Conservation (phyloP, 306 rosid species). For the Astragalus glycyphyllos region DNA sequence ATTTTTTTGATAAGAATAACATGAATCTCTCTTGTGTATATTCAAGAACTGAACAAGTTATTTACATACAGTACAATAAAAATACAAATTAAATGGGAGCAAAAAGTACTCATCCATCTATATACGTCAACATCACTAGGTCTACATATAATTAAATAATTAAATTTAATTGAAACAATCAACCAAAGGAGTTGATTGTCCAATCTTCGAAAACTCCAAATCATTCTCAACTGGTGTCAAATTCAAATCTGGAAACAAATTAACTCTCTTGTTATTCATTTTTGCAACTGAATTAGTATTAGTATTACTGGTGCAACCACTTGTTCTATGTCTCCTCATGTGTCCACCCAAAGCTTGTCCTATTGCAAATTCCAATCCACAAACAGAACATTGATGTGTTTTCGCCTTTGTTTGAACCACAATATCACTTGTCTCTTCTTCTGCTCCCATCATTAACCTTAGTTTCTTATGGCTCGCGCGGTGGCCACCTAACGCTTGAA, state of each 20-base stretch:
- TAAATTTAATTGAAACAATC: constrained; percentile 54
- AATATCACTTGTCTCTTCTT: background rate
- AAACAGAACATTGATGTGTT: constrained; percentile 86
- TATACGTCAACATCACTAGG: background rate
- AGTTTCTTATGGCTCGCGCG: constrained; percentile 97
- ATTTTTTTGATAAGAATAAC: background rate
- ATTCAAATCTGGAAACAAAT: constrained; percentile 75
- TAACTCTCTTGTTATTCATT: constrained; percentile 43
- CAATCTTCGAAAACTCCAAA: constrained; percentile 63
- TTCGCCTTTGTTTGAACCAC: constrained; percentile 58
- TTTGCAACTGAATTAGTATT: constrained; percentile 32
- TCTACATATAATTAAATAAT: no score
- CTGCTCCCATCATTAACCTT: constrained; percentile 44
- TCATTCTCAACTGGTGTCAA: constrained; percentile 87
- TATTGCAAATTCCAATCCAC: constrained; percentile 85
- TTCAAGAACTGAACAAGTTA: constrained; percentile 35
- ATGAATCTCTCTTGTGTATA: constrained; percentile 18
- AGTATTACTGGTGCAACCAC: background rate
- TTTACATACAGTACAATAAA: constrained; percentile 29
- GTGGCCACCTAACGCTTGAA: constrained; percentile 96
- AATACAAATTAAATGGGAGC: constrained; percentile 22
- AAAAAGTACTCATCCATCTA: background rate
- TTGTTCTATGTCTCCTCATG: constrained; percentile 84
- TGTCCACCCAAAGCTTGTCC: constrained; percentile 99
- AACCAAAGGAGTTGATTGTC: constrained; percentile 57